phyloP scores from a whole-genome alignment of 768 basidiomycete species.

The Suillus alpinus region DNA sequence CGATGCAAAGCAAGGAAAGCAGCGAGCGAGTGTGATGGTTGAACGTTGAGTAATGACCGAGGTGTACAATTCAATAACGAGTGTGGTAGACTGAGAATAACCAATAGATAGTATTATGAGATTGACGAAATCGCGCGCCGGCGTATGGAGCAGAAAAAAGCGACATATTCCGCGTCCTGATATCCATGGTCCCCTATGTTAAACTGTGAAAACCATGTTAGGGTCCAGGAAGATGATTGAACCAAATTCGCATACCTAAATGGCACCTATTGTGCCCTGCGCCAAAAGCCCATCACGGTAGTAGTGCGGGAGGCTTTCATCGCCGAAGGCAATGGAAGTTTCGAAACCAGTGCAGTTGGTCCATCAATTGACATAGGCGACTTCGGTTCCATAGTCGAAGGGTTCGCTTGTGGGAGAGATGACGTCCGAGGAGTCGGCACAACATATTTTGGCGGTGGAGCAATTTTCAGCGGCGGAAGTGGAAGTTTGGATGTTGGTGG shows the following conservation, averaged over 20 bases:
- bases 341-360: conserved; percentile 11
- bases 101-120: conserved; percentile 5
- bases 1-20: conserved; percentile 4
- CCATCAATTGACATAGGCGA: conserved; percentile 1
- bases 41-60: conserved; percentile 1
- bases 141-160: background rate
- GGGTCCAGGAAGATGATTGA: background rate
- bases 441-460: conserved; percentile 7
- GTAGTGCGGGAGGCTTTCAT: conserved; percentile 18
- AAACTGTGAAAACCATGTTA: background rate
- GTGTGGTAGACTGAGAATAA: conserved; percentile 5
- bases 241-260: conserved; percentile 8
- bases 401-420: conserved; percentile 1
- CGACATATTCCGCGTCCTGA: background rate
- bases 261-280: conserved; percentile 15
- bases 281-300: conserved; percentile 33
- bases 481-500: conserved; percentile 22
- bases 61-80: background rate
- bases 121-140: background rate
- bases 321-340: conserved; percentile 24
- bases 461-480: conserved; percentile 14
- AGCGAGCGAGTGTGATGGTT: conserved; percentile 11
- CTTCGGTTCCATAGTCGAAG: background rate
- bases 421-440: conserved; percentile 6
- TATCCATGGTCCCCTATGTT: conserved; percentile 1